Conservation (phyloP, 1,284 basidiomycete species). For the Coniophora puteana region DNA sequence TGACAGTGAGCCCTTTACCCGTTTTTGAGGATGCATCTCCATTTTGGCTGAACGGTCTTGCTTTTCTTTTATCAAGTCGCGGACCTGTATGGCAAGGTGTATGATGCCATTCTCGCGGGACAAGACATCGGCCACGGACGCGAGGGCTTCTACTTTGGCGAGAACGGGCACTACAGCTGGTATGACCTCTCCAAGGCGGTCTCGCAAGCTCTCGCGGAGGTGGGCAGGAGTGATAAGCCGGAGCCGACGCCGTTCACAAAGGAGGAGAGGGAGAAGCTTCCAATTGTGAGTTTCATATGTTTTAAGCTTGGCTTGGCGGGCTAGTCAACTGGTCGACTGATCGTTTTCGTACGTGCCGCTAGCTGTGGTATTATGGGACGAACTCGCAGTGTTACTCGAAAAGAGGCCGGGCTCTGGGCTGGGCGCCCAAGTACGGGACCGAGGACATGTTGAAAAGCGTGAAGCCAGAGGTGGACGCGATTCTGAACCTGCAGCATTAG, state of each 20-base stretch:
- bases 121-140: conserved; percentile 16
- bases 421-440: conserved; percentile 26
- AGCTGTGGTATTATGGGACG: conserved; percentile 21
- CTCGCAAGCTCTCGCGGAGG: conserved; percentile 29
- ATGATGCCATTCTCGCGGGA: conserved; percentile 27
- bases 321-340: not conserved
- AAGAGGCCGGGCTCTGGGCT: conserved; percentile 34
- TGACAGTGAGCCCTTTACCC: conserved; percentile 21
- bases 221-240: conserved; percentile 30
- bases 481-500: no score
- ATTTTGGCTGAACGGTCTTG: not conserved
- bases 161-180: conserved; percentile 28
- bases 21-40: conserved; percentile 7
- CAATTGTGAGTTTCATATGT: not conserved
- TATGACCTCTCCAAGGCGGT: conserved; percentile 29
- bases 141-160: conserved; percentile 29
- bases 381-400: conserved; percentile 36
- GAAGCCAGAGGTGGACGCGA: conserved; percentile 21
- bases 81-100: conserved; percentile 30
- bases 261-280: conserved; percentile 27
- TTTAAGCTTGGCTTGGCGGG: not conserved
- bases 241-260: conserved; percentile 40
- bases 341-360: not conserved
- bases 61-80: conserved; percentile 12
- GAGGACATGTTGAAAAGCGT: conserved; percentile 28